These are phyloP conservation scores for Begonia fuchsioides DNA, from an alignment of 306 rosid genomes.

Conservation along the genomic window DNA sequence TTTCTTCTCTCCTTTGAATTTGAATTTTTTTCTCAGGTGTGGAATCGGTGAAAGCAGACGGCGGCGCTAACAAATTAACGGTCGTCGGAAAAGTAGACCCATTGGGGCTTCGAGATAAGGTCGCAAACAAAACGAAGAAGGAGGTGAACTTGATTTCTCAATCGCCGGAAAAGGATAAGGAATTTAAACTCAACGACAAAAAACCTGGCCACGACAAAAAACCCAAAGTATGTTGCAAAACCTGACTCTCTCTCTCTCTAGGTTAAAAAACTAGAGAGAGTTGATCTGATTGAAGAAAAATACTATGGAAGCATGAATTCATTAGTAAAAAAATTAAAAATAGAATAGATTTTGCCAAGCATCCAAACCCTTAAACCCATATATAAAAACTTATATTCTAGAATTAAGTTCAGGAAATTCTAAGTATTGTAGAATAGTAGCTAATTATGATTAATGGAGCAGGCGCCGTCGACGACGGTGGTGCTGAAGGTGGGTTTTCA, in stretches of 20 bases:
- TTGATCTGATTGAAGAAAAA: too few species aligned
- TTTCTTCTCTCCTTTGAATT: too few species aligned
- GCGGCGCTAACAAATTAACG: conserved; percentile 35
- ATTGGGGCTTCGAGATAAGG: conserved; percentile 22
- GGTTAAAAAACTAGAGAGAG: too few species aligned
- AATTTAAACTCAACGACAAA: conserved; percentile 1
- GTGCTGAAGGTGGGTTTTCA: conserved; percentile 44
- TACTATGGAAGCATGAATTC: too few species aligned
- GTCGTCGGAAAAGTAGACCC: conserved; percentile 45
- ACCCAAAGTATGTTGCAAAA: conserved; percentile 24
- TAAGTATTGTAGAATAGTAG: too few species aligned
- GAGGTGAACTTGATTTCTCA: conserved; percentile 47
- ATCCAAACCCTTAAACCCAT: too few species aligned
- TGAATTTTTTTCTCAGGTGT: conserved; percentile 18
- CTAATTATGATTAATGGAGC: not conserved
- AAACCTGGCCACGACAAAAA: conserved; percentile 24
- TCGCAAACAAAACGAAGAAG: conserved; percentile 36
- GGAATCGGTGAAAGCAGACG: conserved; percentile 23
- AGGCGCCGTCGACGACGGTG: conserved; percentile 51
- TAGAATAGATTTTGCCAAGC: too few species aligned
- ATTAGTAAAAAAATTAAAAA: too few species aligned
- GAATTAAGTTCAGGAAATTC: too few species aligned
- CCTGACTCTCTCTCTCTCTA: not conserved
- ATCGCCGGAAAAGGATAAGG: conserved; percentile 22
- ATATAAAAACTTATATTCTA: too few species aligned